These are phyloP conservation scores for Capniomyces stellatus DNA, from an alignment of 371 early-diverging fungal species.

Conservation along the genomic window DNA sequence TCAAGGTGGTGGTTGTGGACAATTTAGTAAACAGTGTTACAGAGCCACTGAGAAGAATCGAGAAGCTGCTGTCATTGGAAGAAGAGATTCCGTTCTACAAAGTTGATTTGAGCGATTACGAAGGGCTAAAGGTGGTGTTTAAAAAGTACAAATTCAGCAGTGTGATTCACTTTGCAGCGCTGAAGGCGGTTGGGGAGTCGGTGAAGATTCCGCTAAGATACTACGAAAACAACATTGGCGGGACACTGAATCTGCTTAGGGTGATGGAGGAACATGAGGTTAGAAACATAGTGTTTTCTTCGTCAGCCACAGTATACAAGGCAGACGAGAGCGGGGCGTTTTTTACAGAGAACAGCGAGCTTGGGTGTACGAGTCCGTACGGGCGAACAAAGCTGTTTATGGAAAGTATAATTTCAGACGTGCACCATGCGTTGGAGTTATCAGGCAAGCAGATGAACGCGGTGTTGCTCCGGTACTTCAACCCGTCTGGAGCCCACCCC, in stretches of 20 bases:
- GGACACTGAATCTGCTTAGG: constrained; percentile 51
- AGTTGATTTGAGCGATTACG: constrained; percentile 46
- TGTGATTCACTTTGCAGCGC: constrained; percentile 80
- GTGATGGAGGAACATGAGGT: constrained; percentile 42
- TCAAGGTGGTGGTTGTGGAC: constrained; percentile 60
- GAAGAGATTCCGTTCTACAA: constrained; percentile 42
- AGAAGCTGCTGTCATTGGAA: constrained; percentile 30
- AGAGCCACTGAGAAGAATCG: constrained; percentile 47
- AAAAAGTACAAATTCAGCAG: constrained; percentile 36
- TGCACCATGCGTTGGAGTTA: constrained; percentile 30
- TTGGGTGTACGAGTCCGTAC: constrained; percentile 55
- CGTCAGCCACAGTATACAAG: constrained; percentile 76
- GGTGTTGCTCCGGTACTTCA: constrained; percentile 69
- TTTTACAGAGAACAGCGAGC: constrained; percentile 19
- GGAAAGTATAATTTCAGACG: constrained; percentile 61
- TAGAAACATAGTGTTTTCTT: constrained; percentile 65
- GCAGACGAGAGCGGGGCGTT: constrained; percentile 33
- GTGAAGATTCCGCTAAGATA: constrained; percentile 61
- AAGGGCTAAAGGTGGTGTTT: constrained; percentile 44
- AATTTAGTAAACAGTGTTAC: constrained; percentile 56
- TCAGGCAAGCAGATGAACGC: constrained; percentile 40
- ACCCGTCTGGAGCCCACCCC: constrained; percentile 76
- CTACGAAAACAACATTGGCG: constrained; percentile 71
- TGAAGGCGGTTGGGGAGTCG: constrained; percentile 83
- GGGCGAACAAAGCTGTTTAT: constrained; percentile 70